phyloP scores from a whole-genome alignment of 495 filamentous ascomycete genomes.

The Evernia prunastri region DNA sequence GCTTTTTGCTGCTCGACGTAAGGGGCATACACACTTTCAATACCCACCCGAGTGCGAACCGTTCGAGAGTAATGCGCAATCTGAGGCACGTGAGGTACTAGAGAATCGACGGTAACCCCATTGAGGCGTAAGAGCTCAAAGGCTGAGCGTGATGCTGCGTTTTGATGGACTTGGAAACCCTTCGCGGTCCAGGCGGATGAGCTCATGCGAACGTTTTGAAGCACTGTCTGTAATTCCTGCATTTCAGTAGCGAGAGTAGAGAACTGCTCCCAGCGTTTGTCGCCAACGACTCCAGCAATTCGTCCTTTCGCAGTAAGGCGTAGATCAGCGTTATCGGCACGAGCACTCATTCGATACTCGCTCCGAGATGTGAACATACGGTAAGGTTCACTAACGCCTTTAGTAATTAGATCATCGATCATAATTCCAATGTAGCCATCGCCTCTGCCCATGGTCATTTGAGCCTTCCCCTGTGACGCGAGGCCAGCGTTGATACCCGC shows the following conservation, averaged over 20 bases:
- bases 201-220: constrained; percentile 49
- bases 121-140: constrained; percentile 68
- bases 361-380: constrained; percentile 96
- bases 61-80: constrained; percentile 47
- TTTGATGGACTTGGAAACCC: constrained; percentile 60
- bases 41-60: constrained; percentile 60
- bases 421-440: constrained; percentile 98
- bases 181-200: constrained; percentile 57
- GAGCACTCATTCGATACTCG: constrained; percentile 87
- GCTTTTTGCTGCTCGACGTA: constrained; percentile 66
- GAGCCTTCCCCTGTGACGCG: constrained; percentile 54
- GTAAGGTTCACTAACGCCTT: constrained; percentile 94
- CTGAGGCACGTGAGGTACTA: constrained; percentile 50
- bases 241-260: constrained; percentile 55
- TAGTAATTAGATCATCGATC: constrained; percentile 97
- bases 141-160: constrained; percentile 56
- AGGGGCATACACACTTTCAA: constrained; percentile 79
- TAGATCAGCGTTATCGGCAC: constrained; percentile 88
- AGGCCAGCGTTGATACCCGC: constrained; percentile 92
- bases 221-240: constrained; percentile 52
- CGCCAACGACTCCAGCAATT: constrained; percentile 66
- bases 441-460: constrained; percentile 65
- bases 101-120: constrained; percentile 46
- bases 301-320: constrained; percentile 77
- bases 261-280: constrained; percentile 71